These are phyloP conservation scores for Harringtonia aguacate DNA, from an alignment of 2,329 filamentous ascomycete species.

Conservation along the genomic window DNA sequence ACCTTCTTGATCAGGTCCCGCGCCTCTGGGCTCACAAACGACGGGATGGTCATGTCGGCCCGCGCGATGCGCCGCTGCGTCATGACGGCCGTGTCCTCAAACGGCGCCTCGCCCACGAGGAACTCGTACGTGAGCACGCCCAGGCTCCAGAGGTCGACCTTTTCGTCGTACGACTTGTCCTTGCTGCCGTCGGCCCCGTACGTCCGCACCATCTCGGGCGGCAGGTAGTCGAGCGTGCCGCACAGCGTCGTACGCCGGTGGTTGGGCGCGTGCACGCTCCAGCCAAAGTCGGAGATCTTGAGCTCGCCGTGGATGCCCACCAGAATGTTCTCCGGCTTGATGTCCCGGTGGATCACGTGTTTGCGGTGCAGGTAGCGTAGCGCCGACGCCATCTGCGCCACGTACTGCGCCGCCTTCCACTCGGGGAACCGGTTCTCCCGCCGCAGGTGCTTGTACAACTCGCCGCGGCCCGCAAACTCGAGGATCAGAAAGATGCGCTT, in stretches of 20 bases:
- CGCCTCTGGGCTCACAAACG: conserved; percentile 82
- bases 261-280: conserved; percentile 96
- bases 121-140: conserved; percentile 96
- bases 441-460: conserved; percentile 78
- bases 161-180: conserved; percentile 87
- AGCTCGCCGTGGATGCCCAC: conserved; percentile 95
- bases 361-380: conserved; percentile 89
- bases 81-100: conserved; percentile 92
- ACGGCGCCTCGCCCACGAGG: conserved; percentile 87
- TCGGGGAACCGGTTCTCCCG: conserved; percentile 72
- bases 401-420: conserved; percentile 77
- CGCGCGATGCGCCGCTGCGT: conserved; percentile 82
- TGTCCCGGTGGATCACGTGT: conserved; percentile 94
- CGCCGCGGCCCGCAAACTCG: conserved; percentile 76
- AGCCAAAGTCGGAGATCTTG: conserved; percentile 97
- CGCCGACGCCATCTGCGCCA: conserved; percentile 84
- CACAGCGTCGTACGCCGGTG: conserved; percentile 92
- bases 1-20: conserved; percentile 88
- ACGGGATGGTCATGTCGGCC: conserved; percentile 86
- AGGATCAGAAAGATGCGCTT: conserved; percentile 82
- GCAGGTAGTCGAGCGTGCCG: conserved; percentile 92
- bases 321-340: conserved; percentile 96
- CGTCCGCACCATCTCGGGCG: conserved; percentile 91
- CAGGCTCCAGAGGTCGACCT: conserved; percentile 92
- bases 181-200: conserved; percentile 6